Conservation (phyloP, 2,329 filamentous ascomycete species). For the Epichloe hybrida region DNA sequence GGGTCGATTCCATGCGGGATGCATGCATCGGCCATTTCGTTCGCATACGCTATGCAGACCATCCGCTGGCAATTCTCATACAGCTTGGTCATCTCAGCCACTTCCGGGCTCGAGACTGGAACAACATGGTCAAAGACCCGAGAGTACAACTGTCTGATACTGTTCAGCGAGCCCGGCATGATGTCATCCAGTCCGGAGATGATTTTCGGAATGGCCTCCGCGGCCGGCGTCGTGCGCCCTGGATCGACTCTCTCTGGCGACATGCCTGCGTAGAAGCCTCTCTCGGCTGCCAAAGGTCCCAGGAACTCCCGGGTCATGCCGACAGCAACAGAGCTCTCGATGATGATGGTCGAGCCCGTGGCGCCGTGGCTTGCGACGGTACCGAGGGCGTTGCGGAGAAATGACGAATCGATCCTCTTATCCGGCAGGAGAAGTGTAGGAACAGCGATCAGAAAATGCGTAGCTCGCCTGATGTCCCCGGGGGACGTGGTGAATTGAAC, state of each 20-base stretch:
- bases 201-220: constrained; percentile 35
- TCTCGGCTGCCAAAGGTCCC: constrained; percentile 27
- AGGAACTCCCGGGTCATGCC: constrained; percentile 39
- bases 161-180: constrained; percentile 28
- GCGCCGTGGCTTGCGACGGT: constrained; percentile 28
- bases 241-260: constrained; percentile 41
- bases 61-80: constrained; percentile 46
- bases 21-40: constrained; percentile 44
- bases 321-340: constrained; percentile 41
- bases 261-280: constrained; percentile 34
- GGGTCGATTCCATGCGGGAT: constrained; percentile 30
- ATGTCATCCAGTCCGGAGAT: constrained; percentile 37
- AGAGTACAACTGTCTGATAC: constrained; percentile 31
- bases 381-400: constrained; percentile 28
- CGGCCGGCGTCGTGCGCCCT: constrained; percentile 27
- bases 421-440: constrained; percentile 35
- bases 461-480: constrained; percentile 26
- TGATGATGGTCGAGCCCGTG: constrained; percentile 32
- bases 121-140: constrained; percentile 34
- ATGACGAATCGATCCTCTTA: constrained; percentile 33
- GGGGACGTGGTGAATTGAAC: constrained; percentile 27
- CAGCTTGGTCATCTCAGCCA: constrained; percentile 44
- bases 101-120: constrained; percentile 36
- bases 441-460: constrained; percentile 40
- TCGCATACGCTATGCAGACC: constrained; percentile 39